Base-by-base conservation (phyloP, 2,329 filamentous ascomycete genomes). In the Hymenoscyphus linearis region DNA sequence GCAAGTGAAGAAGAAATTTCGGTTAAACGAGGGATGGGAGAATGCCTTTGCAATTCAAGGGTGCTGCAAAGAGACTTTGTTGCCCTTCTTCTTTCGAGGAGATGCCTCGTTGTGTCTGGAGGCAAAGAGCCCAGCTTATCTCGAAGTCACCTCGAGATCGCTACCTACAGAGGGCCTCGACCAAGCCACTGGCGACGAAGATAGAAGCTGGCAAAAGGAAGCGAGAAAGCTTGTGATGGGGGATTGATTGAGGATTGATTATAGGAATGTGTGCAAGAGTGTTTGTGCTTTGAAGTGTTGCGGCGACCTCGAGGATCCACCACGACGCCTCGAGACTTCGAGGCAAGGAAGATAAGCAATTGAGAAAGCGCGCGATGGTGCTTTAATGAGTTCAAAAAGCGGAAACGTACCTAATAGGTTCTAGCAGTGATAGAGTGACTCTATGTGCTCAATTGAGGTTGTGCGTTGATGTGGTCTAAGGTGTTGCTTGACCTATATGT, bases 401-500 rank as follows among this genome's bases (percentile, higher is more conserved):
- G 37, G 52, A 3, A 59, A 59, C 62, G 53, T 64, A 66, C 64
- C 31, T 55, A 5, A 27, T 18, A 26, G 14, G 18, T 44, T 35
- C 25, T 44, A 63, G 53, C 60, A 63, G 60, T 22, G 31, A 60
- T 44, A 60, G 59, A 63, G 52, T 16, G 57, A 52, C 44, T 65
- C 58, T 60, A 56, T 59, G 25, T 62, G 36, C 61, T 60, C 47
- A 25, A 57, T n/a, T 36, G 34, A 40, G 44, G 14, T 47, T n/a
- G 44, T 52, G 18, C 36, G 53, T 22, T 52, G 16, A 40, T 47
- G 13, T 26, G 22, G 16, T 35, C 31, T 31, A n/a, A 27, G n/a
- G 16, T 37, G 47, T 16, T 34, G 27, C 6, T 7, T 18, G n/a
- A 12, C n/a, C 27, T 6, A 13, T 37, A 16, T 37, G 16, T n/a